A percentile compares a stretch with the other conserved stretches of the same genome.
Evolutionary conservation across 2,329 filamentous ascomycete species (phyloP).

Genomic region (Trichoderma oligosporum): DNA sequence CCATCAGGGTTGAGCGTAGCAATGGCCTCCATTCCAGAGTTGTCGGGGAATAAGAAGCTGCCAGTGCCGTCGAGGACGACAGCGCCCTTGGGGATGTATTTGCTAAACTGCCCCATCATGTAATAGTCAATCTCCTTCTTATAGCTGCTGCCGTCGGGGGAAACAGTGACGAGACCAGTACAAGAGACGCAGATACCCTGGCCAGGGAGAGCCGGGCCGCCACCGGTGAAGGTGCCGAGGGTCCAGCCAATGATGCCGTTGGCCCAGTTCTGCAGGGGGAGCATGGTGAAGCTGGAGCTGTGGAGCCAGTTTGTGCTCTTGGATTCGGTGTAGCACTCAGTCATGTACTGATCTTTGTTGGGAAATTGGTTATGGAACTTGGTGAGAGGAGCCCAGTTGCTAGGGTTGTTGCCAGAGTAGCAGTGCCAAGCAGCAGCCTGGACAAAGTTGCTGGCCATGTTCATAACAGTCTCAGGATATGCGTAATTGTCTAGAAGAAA

Average conservation of each 20-base stretch:
- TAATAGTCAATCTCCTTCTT: slow-evolving; percentile 48
- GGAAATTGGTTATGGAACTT: slow-evolving; percentile 41
- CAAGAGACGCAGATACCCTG: slow-evolving; percentile 40
- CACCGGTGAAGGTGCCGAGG: slow-evolving; percentile 41
- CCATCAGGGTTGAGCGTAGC: slow-evolving; percentile 46
- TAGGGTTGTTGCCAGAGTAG: slow-evolving; percentile 32
- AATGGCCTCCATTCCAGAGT: slow-evolving; percentile 42
- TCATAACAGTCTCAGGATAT: slow-evolving; percentile 39
- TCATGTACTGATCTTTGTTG: slow-evolving; percentile 44
- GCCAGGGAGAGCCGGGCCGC: slow-evolving; percentile 41
- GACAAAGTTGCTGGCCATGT: slow-evolving; percentile 32
- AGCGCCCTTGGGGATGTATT: slow-evolving; percentile 45
- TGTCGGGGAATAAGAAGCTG: slow-evolving; percentile 41
- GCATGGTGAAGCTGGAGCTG: slow-evolving; percentile 42
- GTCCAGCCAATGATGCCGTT: slow-evolving; percentile 44
- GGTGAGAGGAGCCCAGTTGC: slow-evolving; percentile 37
- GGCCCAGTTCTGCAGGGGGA: slow-evolving; percentile 48
- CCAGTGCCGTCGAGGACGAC: slow-evolving; percentile 41
- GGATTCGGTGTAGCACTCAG: slow-evolving; percentile 44
- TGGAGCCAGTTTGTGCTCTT: slow-evolving; percentile 44
- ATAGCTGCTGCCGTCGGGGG: slow-evolving; percentile 42
- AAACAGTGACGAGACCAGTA: slow-evolving; percentile 54
- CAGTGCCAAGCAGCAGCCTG: slow-evolving; percentile 41
- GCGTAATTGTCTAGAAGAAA: slow-evolving; percentile 1
- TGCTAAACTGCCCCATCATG: slow-evolving; percentile 51